Base-by-base conservation (phyloP, 1,284 basidiomycete genomes). In the Moesziomyces sp. region DNA sequence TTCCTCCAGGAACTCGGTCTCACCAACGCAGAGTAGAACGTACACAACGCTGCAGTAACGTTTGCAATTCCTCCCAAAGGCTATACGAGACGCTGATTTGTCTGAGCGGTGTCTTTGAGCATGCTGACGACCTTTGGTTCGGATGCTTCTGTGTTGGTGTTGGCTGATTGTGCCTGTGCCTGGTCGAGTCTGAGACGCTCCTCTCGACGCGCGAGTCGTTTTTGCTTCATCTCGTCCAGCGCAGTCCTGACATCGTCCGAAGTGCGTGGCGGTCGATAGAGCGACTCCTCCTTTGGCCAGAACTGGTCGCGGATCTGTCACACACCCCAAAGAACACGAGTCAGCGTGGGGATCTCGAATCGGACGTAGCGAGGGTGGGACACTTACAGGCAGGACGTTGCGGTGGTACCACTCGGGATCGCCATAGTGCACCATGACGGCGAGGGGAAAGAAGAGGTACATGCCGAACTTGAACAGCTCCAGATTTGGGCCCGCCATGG, bases 401-500 rank as follows among this genome's bases (percentile, higher is more conserved):
- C 87, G 86, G 49, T 88, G 87, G 81, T 94, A 96, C 93, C 93
- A 97, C 42, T 91, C 89, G 5, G 93, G 92, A 84, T 94, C 92
- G 55, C 93, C 93, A 81, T 92, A 95, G 84, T 94, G 91, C 54
- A 94, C 86, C 85, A 96, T 90, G 26, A 92, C 89, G 46, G 89
- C 87, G 53, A 95, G 88, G 0, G 94, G 94, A 72, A 95, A 90
- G 83, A 93, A 93, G 63, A 96, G 89, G 85, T 97, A 75, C 48
- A 83, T 43, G 28, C 78, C 77, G 52, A 83, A 83, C 62, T 82
- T 83, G 73, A 78, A 79, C 42, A 77, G 79, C 52, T 79, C 82
- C 57, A 79, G 89, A 83, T 92, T 92, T 44, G 91, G 89, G 35
- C 91, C 91, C 18, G 88, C 91, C 91, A 93, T 92, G 19, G 30